Evolutionary conservation across 768 basidiomycete species (phyloP), one percentile per base, ranked within the genome.

Genomic region (Agrocybe praecox): DNA sequence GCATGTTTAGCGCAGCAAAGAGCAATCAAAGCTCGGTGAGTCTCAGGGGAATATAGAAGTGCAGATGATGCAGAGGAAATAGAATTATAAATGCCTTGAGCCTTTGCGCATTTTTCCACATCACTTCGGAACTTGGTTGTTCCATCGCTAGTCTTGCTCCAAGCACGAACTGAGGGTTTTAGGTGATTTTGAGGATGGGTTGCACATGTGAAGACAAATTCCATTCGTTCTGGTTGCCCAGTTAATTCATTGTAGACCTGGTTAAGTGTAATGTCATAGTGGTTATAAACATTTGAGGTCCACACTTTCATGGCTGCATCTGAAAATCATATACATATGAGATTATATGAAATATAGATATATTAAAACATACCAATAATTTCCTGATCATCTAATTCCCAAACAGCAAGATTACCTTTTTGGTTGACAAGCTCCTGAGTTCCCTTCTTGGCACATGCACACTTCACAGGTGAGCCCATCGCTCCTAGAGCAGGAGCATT

Each of bases 1-100:
- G 54, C 43, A 34, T 53, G 52, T 17, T 50, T 61, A 6, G 71
- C 67, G 51, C 59, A 67, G 2, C 63, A 52, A 55, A 72, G 46
- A 3, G 66, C 69, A 45, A 72, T 60, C 10, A 72, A 45, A 6
- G 65, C 65, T 32, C 63, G 60, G 43, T 72, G 68, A 12, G 50
- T 49, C 1, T 53, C 62, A 24, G 48, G 29, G 19, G 56, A 29
- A 29, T 48, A 69, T 21, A 40, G 48, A 49, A 57, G 26, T 12
- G 34, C 34, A 22, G 19, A 9, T 29, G 26, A 29, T 4, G 26
- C 4, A 29, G 26, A 9, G 4, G 26, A 18, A n/a, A n/a, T n/a
- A 26, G 33, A 9, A 32, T 29, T 46, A n/a, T 23, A 6, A 9
- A 18, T 17, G 10, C 62, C 61, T 32, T 54, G 63, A 6, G 24